Evolutionary conservation across 768 basidiomycete species (phyloP), one percentile per base, ranked within the genome.

Genomic region (Termitomyces sp.): DNA sequence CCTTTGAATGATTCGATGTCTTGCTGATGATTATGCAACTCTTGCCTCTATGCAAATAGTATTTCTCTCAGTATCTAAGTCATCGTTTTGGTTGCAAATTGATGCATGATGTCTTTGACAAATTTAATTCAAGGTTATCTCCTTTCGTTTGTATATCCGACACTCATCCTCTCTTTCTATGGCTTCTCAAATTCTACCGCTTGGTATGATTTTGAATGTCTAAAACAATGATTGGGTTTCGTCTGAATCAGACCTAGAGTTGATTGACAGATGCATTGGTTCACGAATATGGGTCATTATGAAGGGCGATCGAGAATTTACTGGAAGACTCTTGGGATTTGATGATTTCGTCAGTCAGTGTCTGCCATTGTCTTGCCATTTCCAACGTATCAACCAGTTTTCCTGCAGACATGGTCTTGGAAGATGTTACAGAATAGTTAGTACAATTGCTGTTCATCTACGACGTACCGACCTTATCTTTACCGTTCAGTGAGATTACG

Each of bases 271-370:
- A 70, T 98, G 96, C 69, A 98, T 98, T 69, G 96, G 96, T 56
- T 96, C 94, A 34, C 84, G 86, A 49, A 95, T 98, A 68, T 97
- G 94, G 92, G 96, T 98, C 65, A 86, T 98, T 70, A 98, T 97
- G 93, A 98, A 98, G 77, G 87, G 82, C 64, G 94, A 99, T 60
- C 88, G 94, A 46, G 96, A 99, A 75, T 99, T 98, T 74, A 92
- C 90, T 24, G 96, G 96, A 12, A 97, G 87, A 3, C 78, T 99
- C 42, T 80, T 96, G 34, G 96, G 96, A 2, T 99, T 99, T 65
- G 96, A 99, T 70, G 96, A 99, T 74, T 99, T 96, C 72, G 96
- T 99, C 72, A 99, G 96, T 98, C 71, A 82, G 96, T 95, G 41
- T 31, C 43, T 44, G 46, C 31, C 26, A 41, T 60, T 27, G 37